These are phyloP conservation scores for Xylaria bambusicola DNA, from an alignment of 495 filamentous ascomycete species.

Conservation along the genomic window DNA sequence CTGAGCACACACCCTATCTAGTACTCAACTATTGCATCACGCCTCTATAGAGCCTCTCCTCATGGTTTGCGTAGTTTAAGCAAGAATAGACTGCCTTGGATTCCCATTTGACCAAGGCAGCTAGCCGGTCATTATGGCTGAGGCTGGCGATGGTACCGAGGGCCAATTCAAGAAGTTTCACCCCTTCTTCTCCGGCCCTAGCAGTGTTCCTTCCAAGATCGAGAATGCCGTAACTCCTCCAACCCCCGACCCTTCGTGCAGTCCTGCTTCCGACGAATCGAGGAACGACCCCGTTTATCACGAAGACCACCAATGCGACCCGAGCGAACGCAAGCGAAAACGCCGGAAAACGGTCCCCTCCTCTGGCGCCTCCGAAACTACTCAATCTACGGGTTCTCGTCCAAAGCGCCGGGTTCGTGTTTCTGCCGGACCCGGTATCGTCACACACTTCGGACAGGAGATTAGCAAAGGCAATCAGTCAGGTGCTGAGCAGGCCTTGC, in stretches of 20 bases:
- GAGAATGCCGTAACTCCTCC: slow-evolving; percentile 18
- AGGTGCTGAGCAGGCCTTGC: neutral
- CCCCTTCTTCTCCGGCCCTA: slow-evolving; percentile 44
- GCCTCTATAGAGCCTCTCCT: neutral
- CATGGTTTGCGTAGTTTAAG: neutral
- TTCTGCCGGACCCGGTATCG: slow-evolving; percentile 18
- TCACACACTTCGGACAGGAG: neutral
- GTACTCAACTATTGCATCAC: neutral
- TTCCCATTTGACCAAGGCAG: neutral
- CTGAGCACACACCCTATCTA: neutral
- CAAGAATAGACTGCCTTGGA: slow-evolving; percentile 8
- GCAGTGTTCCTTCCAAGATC: slow-evolving; percentile 20
- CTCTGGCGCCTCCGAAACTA: neutral
- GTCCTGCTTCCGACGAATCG: slow-evolving; percentile 20
- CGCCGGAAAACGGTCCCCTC: slow-evolving; percentile 18
- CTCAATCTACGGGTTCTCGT: slow-evolving; percentile 1
- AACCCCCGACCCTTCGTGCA: slow-evolving; percentile 27
- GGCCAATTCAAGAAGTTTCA: slow-evolving; percentile 36
- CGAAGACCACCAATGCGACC: slow-evolving; percentile 13
- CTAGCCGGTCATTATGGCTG: slow-evolving; percentile 21
- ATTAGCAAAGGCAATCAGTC: neutral
- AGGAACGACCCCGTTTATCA: neutral
- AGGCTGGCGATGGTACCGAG: slow-evolving; percentile 13
- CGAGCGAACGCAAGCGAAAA: slow-evolving; percentile 25
- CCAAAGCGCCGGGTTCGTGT: slow-evolving; percentile 30